phyloP scores from a whole-genome alignment of 257 asterid species.

The Penstemon newberryi region DNA sequence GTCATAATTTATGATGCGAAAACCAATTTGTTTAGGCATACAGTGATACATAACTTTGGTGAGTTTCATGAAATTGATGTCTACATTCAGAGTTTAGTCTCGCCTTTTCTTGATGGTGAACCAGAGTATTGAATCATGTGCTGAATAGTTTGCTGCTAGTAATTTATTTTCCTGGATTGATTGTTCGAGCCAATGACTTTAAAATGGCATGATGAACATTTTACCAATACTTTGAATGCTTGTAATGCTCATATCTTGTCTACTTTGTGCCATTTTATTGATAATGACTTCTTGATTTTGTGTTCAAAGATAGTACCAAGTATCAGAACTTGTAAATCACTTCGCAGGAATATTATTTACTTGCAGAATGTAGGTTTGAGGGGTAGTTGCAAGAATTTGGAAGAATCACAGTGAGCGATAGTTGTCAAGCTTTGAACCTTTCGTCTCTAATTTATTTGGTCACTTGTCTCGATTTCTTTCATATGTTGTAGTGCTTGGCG shows the following conservation, averaged over 20 bases:
- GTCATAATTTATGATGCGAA: slow-evolving; percentile 30
- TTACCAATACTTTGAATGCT: neutral
- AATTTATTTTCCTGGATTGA: too few relatives aligned
- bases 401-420: too few relatives aligned
- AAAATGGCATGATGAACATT: neutral
- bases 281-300: neutral
- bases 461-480: neutral
- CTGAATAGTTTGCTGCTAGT: neutral
- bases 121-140: neutral
- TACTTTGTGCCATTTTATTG: neutral
- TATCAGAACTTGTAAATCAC: too few relatives aligned
- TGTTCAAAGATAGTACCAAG: too few relatives aligned
- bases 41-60: slow-evolving; percentile 15
- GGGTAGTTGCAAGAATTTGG: too few relatives aligned
- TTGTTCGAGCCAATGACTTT: too few relatives aligned
- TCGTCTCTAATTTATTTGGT: neutral
- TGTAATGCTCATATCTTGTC: neutral
- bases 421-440: neutral
- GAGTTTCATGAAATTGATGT: slow-evolving; percentile 32
- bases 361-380: too few relatives aligned
- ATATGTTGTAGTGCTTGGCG: neutral
- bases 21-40: slow-evolving; percentile 19
- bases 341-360: too few relatives aligned
- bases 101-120: slow-evolving; percentile 20
- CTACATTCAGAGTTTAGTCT: slow-evolving; percentile 41